Percentiles rank a stretch among this genome's conserved stretches.
Evolutionary conservation across 2,329 filamentous ascomycete genomes (phyloP).

Genomic region (Helicocarpus griseus): DNA sequence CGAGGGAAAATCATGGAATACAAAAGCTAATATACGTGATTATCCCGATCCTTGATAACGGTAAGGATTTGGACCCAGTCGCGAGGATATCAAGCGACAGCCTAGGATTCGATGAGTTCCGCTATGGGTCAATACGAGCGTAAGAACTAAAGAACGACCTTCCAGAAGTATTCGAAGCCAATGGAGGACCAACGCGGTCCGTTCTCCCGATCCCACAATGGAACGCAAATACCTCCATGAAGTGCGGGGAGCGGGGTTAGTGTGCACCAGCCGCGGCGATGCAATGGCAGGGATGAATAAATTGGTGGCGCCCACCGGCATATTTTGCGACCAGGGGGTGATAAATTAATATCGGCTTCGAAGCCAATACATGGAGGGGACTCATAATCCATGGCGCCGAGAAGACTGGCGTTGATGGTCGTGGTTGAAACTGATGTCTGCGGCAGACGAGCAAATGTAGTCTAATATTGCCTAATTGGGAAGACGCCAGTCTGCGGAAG

Average conservation of each 20-base stretch:
- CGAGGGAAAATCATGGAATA: not conserved
- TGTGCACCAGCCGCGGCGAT: not conserved
- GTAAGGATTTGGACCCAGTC: not conserved
- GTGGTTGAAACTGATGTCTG: not conserved
- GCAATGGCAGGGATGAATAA: not conserved
- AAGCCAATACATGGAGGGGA: not conserved
- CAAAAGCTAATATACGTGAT: not conserved
- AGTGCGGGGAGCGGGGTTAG: slow-evolving; percentile 3
- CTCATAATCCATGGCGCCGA: not conserved
- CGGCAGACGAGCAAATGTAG: not conserved
- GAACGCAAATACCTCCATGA: not conserved
- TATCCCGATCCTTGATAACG: not conserved
- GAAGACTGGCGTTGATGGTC: not conserved
- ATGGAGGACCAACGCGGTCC: not conserved
- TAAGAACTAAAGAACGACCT: not conserved
- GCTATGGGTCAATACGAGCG: not conserved
- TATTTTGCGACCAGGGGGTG: not conserved
- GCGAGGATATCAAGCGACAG: not conserved
- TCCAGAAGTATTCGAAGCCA: slow-evolving; percentile 5
- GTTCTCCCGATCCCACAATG: not conserved
- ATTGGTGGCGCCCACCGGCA: not conserved
- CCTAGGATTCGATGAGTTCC: not conserved
- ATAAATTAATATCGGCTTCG: not conserved
- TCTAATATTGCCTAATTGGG: slow-evolving; percentile 3
- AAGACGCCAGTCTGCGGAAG: not conserved